These are phyloP conservation scores for Lepiota subincarnata DNA, from an alignment of 768 basidiomycete species.

Conservation along the genomic window DNA sequence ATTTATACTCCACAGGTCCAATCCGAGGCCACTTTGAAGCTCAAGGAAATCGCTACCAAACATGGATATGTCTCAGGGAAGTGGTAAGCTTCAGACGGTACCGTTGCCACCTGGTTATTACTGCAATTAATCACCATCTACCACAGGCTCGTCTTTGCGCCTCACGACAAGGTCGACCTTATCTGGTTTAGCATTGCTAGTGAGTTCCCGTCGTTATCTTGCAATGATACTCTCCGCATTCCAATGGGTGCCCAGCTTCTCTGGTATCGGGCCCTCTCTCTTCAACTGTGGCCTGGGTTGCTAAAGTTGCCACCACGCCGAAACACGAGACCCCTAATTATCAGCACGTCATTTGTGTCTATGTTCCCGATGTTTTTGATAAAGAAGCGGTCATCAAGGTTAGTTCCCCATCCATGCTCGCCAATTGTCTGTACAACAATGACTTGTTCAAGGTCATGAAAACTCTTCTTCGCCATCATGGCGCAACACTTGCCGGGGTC, in stretches of 20 bases:
- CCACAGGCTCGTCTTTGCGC: slow-evolving; percentile 62
- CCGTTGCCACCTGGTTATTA: neutral
- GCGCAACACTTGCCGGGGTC: slow-evolving; percentile 60
- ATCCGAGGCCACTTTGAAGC: slow-evolving; percentile 49
- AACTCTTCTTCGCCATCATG: slow-evolving; percentile 60
- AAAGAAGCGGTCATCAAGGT: slow-evolving; percentile 56
- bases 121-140: neutral
- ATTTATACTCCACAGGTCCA: slow-evolving; percentile 42
- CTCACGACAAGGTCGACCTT: slow-evolving; percentile 55
- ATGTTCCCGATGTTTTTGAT: slow-evolving; percentile 69
- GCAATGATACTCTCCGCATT: neutral
- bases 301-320: slow-evolving; percentile 67
- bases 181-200: slow-evolving; percentile 64
- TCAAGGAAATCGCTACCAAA: slow-evolving; percentile 56
- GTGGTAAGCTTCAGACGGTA: slow-evolving; percentile 42
- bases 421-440: slow-evolving; percentile 1
- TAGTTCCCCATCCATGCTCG: slow-evolving; percentile 2
- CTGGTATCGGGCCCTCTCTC: slow-evolving; percentile 60
- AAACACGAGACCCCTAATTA: slow-evolving; percentile 40
- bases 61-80: slow-evolving; percentile 59
- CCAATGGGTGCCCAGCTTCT: slow-evolving; percentile 40
- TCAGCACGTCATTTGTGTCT: slow-evolving; percentile 68
- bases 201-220: slow-evolving; percentile 25
- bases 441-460: slow-evolving; percentile 54
- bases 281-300: slow-evolving; percentile 47